Evolutionary conservation across 108 stramenopile genomes (phyloP).

Genomic region (Mayamaea pseudoterrestris): DNA sequence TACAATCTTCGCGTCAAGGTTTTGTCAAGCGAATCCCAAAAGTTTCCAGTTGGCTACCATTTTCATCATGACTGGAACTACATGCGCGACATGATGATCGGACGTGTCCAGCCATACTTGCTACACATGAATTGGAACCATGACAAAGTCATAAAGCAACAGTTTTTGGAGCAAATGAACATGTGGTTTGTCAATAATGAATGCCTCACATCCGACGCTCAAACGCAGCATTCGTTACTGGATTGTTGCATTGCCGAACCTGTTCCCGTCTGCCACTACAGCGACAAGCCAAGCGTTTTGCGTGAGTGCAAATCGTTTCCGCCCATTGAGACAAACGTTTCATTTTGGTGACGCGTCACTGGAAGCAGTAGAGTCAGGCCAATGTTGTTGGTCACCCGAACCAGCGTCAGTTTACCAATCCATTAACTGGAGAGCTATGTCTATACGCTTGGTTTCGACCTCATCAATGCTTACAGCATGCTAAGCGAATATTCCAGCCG

Average conservation of each 20-base stretch:
- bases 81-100: conserved; percentile 20
- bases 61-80: conserved; percentile 21
- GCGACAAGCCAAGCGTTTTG: conserved; percentile 16
- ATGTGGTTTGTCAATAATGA: conserved; percentile 38
- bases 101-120: conserved; percentile 14
- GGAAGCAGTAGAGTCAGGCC: too few relatives aligned
- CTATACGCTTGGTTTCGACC: too few relatives aligned
- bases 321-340: conserved; percentile 1
- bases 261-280: conserved; percentile 30
- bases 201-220: conserved; percentile 12
- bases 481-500: too few relatives aligned
- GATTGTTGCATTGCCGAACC: conserved; percentile 34
- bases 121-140: conserved; percentile 58
- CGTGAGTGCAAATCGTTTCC: conserved; percentile 6
- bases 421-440: too few relatives aligned
- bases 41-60: conserved; percentile 37
- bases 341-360: too few relatives aligned
- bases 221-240: conserved; percentile 1
- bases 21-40: conserved; percentile 19
- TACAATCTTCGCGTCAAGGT: conserved; percentile 58
- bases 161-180: conserved; percentile 39
- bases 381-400: too few relatives aligned
- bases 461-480: too few relatives aligned
- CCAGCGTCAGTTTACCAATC: too few relatives aligned
- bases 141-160: conserved; percentile 53